Percentiles rank a stretch among this genome's conserved stretches.
phyloP scores from a whole-genome alignment of 1,284 basidiomycete genomes.

The Schizophyllum amplum region DNA sequence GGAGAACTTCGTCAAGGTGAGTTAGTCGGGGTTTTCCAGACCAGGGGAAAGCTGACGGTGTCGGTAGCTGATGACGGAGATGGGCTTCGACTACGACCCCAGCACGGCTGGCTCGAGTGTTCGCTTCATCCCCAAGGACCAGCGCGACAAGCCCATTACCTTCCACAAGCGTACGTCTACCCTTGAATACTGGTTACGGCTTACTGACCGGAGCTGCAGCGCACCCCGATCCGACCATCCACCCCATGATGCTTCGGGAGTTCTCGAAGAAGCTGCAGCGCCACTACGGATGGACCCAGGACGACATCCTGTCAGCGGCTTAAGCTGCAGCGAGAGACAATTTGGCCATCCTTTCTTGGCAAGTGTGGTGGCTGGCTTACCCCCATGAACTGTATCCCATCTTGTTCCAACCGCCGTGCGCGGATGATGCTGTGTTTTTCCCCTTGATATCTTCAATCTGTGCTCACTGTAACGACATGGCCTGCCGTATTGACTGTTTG shows the following conservation, averaged over 20 bases:
- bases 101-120: conserved; percentile 77
- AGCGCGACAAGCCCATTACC: conserved; percentile 26
- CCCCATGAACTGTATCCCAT: neutral
- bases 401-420: neutral
- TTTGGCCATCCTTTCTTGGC: no score
- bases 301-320: conserved; percentile 33
- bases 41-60: neutral
- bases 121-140: conserved; percentile 39
- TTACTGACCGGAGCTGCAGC: conserved; percentile 29
- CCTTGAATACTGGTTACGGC: conserved; percentile 1
- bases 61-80: conserved; percentile 65
- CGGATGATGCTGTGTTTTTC: neutral
- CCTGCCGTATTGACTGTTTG: neutral
- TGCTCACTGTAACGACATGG: neutral
- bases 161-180: conserved; percentile 58
- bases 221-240: conserved; percentile 61
- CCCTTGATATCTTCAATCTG: neutral
- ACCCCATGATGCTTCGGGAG: conserved; percentile 40
- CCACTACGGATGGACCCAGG: conserved; percentile 64
- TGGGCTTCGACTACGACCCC: conserved; percentile 67
- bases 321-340: neutral
- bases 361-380: no score
- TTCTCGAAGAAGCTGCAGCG: conserved; percentile 52
- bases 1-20: conserved; percentile 56
- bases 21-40: neutral